A percentile compares a stretch with the other conserved stretches of the same genome.
These are phyloP conservation scores for Diplosphaera chodatii DNA, from an alignment of 139 green algal species.

Conservation along the genomic window DNA sequence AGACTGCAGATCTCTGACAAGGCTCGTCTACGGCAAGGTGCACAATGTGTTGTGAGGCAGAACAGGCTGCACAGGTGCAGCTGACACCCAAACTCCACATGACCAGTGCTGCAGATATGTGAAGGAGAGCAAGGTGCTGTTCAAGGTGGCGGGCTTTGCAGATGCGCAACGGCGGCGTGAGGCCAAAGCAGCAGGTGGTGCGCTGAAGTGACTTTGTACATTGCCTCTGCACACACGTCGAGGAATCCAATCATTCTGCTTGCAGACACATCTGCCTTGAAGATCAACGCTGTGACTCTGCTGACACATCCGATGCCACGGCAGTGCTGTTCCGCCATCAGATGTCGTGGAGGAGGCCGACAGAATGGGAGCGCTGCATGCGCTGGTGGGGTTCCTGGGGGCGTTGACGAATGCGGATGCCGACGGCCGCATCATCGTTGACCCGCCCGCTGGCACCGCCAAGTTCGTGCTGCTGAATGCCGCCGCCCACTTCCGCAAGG, in stretches of 20 bases:
- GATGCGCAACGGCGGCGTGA: slow-evolving; percentile 4
- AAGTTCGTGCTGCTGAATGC: slow-evolving; percentile 80
- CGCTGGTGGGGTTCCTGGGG: slow-evolving; percentile 61
- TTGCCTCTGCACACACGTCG: too few relatives aligned
- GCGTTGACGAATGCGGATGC: slow-evolving; percentile 71
- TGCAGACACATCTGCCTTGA: too few relatives aligned
- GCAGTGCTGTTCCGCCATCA: too few relatives aligned
- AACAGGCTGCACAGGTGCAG: too few relatives aligned
- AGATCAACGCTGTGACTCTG: too few relatives aligned
- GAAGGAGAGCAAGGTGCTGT: slow-evolving; percentile 68
- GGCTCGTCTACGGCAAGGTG: too few relatives aligned
- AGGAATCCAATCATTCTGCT: too few relatives aligned
- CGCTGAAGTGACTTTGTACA: too few relatives aligned
- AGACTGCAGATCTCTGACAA: too few relatives aligned
- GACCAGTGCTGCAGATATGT: slow-evolving; percentile 41
- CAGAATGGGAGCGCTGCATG: slow-evolving; percentile 44
- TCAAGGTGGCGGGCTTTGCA: slow-evolving; percentile 69
- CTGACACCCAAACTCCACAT: too few relatives aligned
- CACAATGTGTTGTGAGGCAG: too few relatives aligned
- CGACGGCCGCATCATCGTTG: slow-evolving; percentile 80
- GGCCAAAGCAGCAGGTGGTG: neutral
- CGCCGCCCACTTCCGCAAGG: slow-evolving; percentile 64
- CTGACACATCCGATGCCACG: too few relatives aligned
- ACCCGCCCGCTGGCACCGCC: slow-evolving; percentile 9
- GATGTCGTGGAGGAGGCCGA: neutral